phyloP scores from a whole-genome alignment of 768 basidiomycete species.

The Pleurotus tuber-regium region DNA sequence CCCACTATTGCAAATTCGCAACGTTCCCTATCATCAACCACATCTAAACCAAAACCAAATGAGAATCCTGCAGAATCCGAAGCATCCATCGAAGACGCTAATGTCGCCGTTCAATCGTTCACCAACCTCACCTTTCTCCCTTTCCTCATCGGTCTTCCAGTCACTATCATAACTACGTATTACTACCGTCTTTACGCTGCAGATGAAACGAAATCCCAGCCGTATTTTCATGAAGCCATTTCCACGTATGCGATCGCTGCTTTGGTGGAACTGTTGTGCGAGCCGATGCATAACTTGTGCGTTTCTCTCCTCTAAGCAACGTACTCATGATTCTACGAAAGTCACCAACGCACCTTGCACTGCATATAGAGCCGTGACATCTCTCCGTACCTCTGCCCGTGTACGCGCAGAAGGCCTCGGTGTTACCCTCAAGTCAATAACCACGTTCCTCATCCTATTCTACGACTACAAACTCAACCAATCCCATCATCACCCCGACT shows the following conservation, averaged over 20 bases:
- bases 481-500: background rate
- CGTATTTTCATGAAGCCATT: slow-evolving; percentile 62
- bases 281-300: slow-evolving; percentile 78
- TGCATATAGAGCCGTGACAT: slow-evolving; percentile 55
- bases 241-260: slow-evolving; percentile 72
- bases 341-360: slow-evolving; percentile 14
- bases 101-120: slow-evolving; percentile 20
- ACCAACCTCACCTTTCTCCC: slow-evolving; percentile 64
- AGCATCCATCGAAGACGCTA: no score
- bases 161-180: slow-evolving; percentile 45
- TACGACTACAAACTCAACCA: background rate
- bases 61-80: no score
- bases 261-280: slow-evolving; percentile 72
- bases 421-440: slow-evolving; percentile 68
- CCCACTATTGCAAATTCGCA: background rate
- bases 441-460: slow-evolving; percentile 69
- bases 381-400: slow-evolving; percentile 65
- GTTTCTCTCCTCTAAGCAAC: slow-evolving; percentile 20
- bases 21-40: slow-evolving; percentile 19
- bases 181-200: slow-evolving; percentile 56
- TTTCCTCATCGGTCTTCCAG: slow-evolving; percentile 61
- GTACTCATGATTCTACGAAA: background rate
- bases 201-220: slow-evolving; percentile 53
- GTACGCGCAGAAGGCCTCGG: slow-evolving; percentile 86
- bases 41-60: no score